Evolutionary conservation across 1,139 yeast genomes (phyloP), one percentile per base, ranked within the genome.

Genomic region (Suhomyces choctaworum): DNA sequence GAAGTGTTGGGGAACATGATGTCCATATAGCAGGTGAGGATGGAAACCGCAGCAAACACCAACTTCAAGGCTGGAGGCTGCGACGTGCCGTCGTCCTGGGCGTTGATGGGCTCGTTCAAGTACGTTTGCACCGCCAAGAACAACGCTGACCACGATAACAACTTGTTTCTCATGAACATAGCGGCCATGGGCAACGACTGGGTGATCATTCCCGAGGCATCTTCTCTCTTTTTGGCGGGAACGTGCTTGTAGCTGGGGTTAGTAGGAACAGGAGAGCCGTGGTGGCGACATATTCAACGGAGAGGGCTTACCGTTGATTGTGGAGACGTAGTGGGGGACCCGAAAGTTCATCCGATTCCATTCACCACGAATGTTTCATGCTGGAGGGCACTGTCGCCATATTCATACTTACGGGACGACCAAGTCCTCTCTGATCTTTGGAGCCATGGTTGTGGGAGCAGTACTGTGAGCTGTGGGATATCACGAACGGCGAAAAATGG

Each of bases 151-250:
- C 82, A 77, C n/a, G 80, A 67, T 48, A 77, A 63, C 55, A 76
- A 59, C 49, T 71, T 75, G 52, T 73, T 73, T 52, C 71, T 66
- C 66, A 73, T 60, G 53, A 73, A 71, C 80, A 80, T 78, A 29
- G 85, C 84, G 7, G 82, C 81, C 82, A 80, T 77, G 24, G 86
- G 85, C 62, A 79, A 72, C 13, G 82, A 67, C 54, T 79, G 84
- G 20, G 78, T 67, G 25, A 80, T 58, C 53, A 71, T 60, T 25
- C 71, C 63, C 3, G 73, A 54, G 12, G 72, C 67, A 32, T 74
- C 69, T 11, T 63, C 55, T 34, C 76, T 66, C 32, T 78, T 72
- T 45, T 73, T 73, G 24, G 75, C 71, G 23, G 78, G 72, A 25
- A 54, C 52, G 53, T 78, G 83, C 31, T 56, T 58, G 60, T 75